Evolutionary conservation across 805 yeast species (phyloP).

Genomic region (Wickerhamomyces kurtzmanii): DNA sequence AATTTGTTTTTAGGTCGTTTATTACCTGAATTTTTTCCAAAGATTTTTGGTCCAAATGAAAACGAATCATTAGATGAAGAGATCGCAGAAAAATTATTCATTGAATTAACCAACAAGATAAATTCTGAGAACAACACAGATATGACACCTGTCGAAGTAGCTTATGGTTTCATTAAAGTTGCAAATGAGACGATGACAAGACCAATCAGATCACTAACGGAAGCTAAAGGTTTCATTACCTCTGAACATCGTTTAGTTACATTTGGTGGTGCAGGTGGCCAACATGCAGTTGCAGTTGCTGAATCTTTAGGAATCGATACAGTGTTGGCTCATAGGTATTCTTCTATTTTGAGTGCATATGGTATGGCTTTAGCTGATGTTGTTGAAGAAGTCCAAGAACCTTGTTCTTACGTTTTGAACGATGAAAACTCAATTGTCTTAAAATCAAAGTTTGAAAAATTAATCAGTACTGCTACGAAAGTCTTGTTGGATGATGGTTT

Average conservation of each 20-base stretch:
- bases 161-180: conserved; percentile 71
- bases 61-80: conserved; percentile 57
- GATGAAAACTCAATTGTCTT: conserved; percentile 23
- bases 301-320: conserved; percentile 55
- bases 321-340: conserved; percentile 69
- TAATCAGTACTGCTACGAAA: conserved; percentile 31
- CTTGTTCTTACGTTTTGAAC: conserved; percentile 39
- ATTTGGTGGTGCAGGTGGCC: conserved; percentile 94
- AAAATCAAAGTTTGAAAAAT: conserved; percentile 30
- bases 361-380: conserved; percentile 86
- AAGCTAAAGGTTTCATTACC: conserved; percentile 68
- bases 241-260: conserved; percentile 65
- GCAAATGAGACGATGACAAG: conserved; percentile 90
- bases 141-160: conserved; percentile 58
- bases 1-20: conserved; percentile 65
- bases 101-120: conserved; percentile 42
- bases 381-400: conserved; percentile 71
- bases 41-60: conserved; percentile 76
- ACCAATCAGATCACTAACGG: conserved; percentile 78
- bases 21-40: conserved; percentile 67
- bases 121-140: conserved; percentile 30
- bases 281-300: conserved; percentile 76
- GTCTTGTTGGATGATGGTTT: conserved; percentile 47
- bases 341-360: conserved; percentile 79
- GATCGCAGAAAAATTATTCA: conserved; percentile 38